Base-by-base conservation (phyloP, 1,284 basidiomycete species). In the Rhodotorula sp. region DNA sequence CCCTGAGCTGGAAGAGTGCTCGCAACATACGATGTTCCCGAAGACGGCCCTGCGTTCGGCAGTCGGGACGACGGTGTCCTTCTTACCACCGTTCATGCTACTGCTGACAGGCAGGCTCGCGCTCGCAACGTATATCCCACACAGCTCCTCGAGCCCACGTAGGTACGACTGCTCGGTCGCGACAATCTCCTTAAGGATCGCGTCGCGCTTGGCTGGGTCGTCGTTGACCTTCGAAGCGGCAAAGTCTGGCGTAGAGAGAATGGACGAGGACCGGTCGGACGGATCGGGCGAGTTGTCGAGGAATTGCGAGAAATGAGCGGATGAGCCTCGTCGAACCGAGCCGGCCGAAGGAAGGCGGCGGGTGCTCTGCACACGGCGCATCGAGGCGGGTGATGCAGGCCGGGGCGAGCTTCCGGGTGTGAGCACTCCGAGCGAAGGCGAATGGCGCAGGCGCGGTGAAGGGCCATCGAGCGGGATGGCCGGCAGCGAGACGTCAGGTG, bases 91-190 rank as follows among this genome's bases (percentile, higher is more conserved):
- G 28, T 40, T 52, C 66, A 87, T 88, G 26, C 61, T 70, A 56
- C 69, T 73, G 44, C 76, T 74, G 65, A 89, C 86, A 5, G 88
- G 84, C 51, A 86, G 85, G n/a, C 86, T 83, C 7, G 91, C 89
- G 48, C 93, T 92, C 76, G 87, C 88, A 81, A 99, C 90, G 79
- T 99, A 99, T 70, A 99, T 96, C 68, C 94, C 90, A 61, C 94
- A 88, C 34, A 99, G 86, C 80, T 97, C 95, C 78, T 90, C 88
- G 30, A 99, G 82, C 20, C 92, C 91, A 75, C 90, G 90, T 67
- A 97, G 92, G 80, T 99, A 99, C 1, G 94, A 94, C 71, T 91
- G 86, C 81, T 99, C 95, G 54, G 95, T 98, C 77, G 90, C 92
- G 77, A 75, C 78, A 67, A 76, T 81, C 76, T 82, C 81, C n/a